A percentile compares a stretch with the other conserved stretches of the same genome.
phyloP scores from a whole-genome alignment of 2,329 filamentous ascomycete genomes.

The Aspergillus arachidicola region DNA sequence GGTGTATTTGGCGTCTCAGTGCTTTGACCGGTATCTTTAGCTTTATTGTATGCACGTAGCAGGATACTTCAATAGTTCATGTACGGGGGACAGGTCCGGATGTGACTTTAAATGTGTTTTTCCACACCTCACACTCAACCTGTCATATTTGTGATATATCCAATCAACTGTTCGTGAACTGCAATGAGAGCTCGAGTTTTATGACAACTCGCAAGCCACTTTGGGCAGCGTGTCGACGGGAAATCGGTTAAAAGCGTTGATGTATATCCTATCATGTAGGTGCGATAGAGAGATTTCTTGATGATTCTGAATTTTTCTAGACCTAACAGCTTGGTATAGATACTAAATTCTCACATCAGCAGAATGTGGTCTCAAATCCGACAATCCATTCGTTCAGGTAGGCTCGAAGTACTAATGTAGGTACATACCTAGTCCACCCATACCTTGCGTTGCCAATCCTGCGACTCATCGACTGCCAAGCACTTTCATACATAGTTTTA shows the following conservation, averaged over 20 bases:
- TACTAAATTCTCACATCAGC: neutral
- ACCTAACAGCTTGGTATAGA: neutral
- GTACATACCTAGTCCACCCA: too few species aligned
- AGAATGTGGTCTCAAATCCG: neutral
- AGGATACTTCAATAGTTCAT: neutral
- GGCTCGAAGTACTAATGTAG: neutral
- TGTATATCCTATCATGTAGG: neutral
- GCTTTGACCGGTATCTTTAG: neutral
- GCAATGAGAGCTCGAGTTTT: neutral
- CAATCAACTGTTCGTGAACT: neutral
- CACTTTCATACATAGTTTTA: too few species aligned
- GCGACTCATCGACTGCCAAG: too few species aligned
- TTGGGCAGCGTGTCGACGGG: neutral
- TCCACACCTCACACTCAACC: neutral
- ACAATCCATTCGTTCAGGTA: neutral
- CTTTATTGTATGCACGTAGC: constrained; percentile 1
- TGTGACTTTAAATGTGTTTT: neutral
- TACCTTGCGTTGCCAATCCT: too few species aligned
- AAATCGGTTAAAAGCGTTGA: neutral
- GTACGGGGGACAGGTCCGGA: neutral
- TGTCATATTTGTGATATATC: neutral
- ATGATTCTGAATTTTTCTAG: neutral
- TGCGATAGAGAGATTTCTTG: neutral
- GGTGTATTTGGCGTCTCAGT: too few species aligned
- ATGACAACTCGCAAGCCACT: neutral